A percentile compares a stretch with the other conserved stretches of the same genome.
These are phyloP conservation scores for Candida yuanshanica DNA, from an alignment of 805 yeast genomes.

Conservation along the genomic window DNA sequence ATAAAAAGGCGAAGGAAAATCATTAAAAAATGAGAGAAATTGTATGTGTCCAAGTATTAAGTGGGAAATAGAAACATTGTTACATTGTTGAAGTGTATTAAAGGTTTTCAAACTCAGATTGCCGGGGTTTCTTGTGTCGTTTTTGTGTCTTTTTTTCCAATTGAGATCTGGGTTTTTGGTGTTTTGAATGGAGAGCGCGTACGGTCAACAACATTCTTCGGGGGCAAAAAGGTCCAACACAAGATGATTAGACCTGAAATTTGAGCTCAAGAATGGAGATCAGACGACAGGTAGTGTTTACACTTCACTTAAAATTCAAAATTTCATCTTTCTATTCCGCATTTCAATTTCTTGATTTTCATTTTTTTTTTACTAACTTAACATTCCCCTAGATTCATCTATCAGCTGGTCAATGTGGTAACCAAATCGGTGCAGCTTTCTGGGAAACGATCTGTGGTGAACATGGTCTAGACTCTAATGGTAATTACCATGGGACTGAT, in stretches of 20 bases:
- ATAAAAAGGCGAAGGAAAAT: not conserved
- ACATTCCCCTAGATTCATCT: slow-evolving; percentile 69
- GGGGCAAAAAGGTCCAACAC: not conserved
- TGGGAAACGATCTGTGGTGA: slow-evolving; percentile 92
- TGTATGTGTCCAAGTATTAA: slow-evolving; percentile 10
- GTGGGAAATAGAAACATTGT: not conserved
- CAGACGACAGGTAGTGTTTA: no score
- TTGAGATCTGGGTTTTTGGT: not conserved
- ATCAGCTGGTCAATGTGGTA: slow-evolving; percentile 98
- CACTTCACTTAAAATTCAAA: no score
- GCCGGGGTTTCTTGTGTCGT: not conserved
- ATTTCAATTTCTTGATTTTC: not conserved
- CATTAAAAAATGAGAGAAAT: slow-evolving; percentile 19
- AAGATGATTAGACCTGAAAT: no score
- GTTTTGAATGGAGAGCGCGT: slow-evolving; percentile 3
- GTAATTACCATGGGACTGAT: slow-evolving; percentile 59
- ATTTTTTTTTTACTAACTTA: not conserved
- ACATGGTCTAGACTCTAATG: slow-evolving; percentile 73
- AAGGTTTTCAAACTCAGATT: not conserved
- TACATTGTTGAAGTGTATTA: not conserved
- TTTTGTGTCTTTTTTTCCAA: not conserved
- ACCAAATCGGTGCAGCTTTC: slow-evolving; percentile 93
- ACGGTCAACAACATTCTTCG: slow-evolving; percentile 5
- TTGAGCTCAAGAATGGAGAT: no score
- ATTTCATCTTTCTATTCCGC: not conserved